Conservation (phyloP, 2,329 filamentous ascomycete genomes). For the Aspergillus aculeatus region DNA sequence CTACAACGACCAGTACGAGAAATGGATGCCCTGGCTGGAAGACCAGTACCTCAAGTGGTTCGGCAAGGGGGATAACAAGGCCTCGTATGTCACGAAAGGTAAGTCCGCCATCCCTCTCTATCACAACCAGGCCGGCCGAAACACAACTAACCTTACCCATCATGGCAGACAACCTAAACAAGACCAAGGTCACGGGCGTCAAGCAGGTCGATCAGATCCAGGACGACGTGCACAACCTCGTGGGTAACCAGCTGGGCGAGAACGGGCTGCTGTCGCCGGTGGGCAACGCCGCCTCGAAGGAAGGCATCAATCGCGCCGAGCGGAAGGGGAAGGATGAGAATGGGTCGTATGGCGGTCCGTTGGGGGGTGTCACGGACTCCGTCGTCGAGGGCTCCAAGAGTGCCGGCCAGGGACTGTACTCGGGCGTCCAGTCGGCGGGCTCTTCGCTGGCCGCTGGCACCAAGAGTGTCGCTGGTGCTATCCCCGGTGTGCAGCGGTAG, state of each 20-base stretch:
- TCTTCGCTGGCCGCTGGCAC: constrained; percentile 13
- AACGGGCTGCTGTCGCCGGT: constrained; percentile 52
- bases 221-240: constrained; percentile 51
- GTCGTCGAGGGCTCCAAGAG: constrained; percentile 11
- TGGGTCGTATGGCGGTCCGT: constrained; percentile 39
- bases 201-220: constrained; percentile 53
- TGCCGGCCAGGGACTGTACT: constrained; percentile 9
- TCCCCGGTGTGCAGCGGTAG: neutral
- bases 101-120: constrained; percentile 1
- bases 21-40: constrained; percentile 58
- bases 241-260: constrained; percentile 52
- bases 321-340: constrained; percentile 55
- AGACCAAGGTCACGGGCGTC: constrained; percentile 53
- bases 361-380: constrained; percentile 14
- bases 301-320: constrained; percentile 55
- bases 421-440: constrained; percentile 13
- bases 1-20: constrained; percentile 55
- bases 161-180: constrained; percentile 49
- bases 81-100: constrained; percentile 55
- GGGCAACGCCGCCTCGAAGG: constrained; percentile 51
- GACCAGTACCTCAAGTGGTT: constrained; percentile 57
- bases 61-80: constrained; percentile 56
- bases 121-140: neutral
- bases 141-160: neutral
- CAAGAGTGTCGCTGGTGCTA: constrained; percentile 7